Conservation (phyloP, 1,284 basidiomycete species). For the Leccinum proliferum region DNA sequence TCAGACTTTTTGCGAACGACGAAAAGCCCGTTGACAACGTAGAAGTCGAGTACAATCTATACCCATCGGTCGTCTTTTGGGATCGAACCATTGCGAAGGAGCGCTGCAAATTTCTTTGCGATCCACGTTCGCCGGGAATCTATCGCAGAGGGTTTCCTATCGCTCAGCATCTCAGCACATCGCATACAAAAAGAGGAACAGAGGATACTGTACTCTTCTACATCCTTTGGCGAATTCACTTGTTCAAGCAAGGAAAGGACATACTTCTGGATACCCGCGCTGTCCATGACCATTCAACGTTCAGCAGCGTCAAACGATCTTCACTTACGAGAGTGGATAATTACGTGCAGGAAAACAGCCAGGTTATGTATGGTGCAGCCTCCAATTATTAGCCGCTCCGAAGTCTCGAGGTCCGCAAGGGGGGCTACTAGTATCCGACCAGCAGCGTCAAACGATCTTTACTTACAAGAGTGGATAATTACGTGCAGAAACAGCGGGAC, state of each 20-base stretch:
- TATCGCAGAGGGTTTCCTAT: conserved; percentile 43
- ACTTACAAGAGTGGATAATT: too few species aligned
- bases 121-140: conserved; percentile 73
- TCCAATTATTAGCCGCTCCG: too few species aligned
- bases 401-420: too few species aligned
- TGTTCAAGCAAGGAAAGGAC: conserved; percentile 67
- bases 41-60: conserved; percentile 72
- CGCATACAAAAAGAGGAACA: neutral
- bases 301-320: too few species aligned
- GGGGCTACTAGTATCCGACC: too few species aligned
- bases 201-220: conserved; percentile 33
- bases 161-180: conserved; percentile 14
- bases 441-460: too few species aligned
- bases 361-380: too few species aligned
- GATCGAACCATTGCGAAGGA: conserved; percentile 77
- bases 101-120: conserved; percentile 77
- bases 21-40: conserved; percentile 83
- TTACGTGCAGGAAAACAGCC: too few species aligned
- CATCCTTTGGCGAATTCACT: conserved; percentile 44
- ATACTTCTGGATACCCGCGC: conserved; percentile 74
- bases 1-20: conserved; percentile 68
- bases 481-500: too few species aligned
- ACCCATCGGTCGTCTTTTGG: conserved; percentile 83
- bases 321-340: too few species aligned
- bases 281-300: conserved; percentile 55